phyloP scores from a whole-genome alignment of 495 filamentous ascomycete species.

The Astrothelium subdiscretum region DNA sequence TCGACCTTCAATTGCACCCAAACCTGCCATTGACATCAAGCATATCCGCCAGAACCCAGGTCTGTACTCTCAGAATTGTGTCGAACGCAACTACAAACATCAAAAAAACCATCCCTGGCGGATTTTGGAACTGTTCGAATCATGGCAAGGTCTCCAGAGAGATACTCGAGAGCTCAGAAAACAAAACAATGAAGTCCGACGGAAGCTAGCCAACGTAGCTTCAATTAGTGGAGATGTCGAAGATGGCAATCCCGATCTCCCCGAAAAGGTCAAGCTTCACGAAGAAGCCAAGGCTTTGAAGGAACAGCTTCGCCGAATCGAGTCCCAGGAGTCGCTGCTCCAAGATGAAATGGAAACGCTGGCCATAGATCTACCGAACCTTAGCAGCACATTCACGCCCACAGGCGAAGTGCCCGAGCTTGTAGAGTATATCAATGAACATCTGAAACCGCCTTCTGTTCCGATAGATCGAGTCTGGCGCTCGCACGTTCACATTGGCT shows the following conservation, averaged over 20 bases:
- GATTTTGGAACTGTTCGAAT: constrained; percentile 58
- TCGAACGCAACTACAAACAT: constrained; percentile 69
- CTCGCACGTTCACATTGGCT: constrained; percentile 77
- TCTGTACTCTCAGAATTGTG: constrained; percentile 69
- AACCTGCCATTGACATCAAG: constrained; percentile 67
- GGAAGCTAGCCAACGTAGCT: constrained; percentile 19
- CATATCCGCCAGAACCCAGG: constrained; percentile 75
- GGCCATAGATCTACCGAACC: constrained; percentile 74
- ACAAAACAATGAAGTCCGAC: constrained; percentile 39
- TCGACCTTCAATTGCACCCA: constrained; percentile 65
- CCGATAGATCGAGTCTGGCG: constrained; percentile 42
- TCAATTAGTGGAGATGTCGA: constrained; percentile 13
- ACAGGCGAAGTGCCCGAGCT: constrained; percentile 48
- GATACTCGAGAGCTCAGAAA: constrained; percentile 45
- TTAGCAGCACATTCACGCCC: constrained; percentile 67
- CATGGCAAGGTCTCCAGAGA: constrained; percentile 47
- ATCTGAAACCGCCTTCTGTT: constrained; percentile 42
- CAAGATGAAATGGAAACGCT: constrained; percentile 58
- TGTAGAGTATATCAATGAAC: constrained; percentile 63
- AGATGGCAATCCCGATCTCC: constrained; percentile 13
- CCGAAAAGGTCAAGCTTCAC: constrained; percentile 37
- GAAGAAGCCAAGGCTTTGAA: constrained; percentile 62
- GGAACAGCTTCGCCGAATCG: constrained; percentile 45
- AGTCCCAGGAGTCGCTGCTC: constrained; percentile 45
- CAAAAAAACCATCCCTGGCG: constrained; percentile 52